These are phyloP conservation scores for Wickerhamiella infanticola DNA, from an alignment of 1,139 yeast genomes.

Conservation along the genomic window DNA sequence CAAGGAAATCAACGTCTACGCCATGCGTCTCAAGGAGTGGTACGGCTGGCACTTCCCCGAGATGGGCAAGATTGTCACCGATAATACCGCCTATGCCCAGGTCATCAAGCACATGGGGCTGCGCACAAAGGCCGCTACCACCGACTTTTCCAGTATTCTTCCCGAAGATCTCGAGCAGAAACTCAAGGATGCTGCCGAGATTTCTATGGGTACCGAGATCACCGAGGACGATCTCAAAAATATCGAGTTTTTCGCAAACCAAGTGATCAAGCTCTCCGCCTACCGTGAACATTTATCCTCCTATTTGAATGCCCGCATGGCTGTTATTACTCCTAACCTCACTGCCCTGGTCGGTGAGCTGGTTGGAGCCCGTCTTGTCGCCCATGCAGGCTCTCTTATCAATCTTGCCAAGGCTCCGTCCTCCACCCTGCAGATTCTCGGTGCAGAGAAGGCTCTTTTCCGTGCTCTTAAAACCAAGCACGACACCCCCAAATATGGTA, in stretches of 20 bases:
- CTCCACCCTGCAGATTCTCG: constrained; percentile 93
- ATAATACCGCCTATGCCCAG: constrained; percentile 54
- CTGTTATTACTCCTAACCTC: constrained; percentile 95
- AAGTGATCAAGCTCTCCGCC: constrained; percentile 86
- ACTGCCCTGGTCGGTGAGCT: constrained; percentile 93
- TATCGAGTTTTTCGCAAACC: constrained; percentile 80
- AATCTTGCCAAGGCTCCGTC: constrained; percentile 97
- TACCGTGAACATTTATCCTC: constrained; percentile 87
- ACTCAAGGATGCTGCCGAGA: constrained; percentile 88
- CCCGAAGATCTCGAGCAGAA: constrained; percentile 92
- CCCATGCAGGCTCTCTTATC: constrained; percentile 92
- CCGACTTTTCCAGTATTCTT: constrained; percentile 78
- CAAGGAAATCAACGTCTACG: constrained; percentile 91
- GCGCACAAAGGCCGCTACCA: constrained; percentile 76
- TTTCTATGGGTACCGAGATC: constrained; percentile 97
- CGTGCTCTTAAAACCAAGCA: constrained; percentile 97
- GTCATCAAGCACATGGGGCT: constrained; percentile 88
- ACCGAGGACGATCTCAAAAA: constrained; percentile 76
- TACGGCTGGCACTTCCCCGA: constrained; percentile 99
- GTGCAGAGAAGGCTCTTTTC: constrained; percentile 98
- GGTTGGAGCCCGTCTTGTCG: constrained; percentile 95
- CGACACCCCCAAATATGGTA: constrained; percentile 97
- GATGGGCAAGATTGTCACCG: constrained; percentile 90
- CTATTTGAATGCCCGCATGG: constrained; percentile 87
- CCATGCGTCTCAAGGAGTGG: constrained; percentile 98